Percentiles rank a stretch among this genome's conserved stretches.
Conservation (phyloP, 1,139 yeast species). For the Kluyveromyces sp. region DNA sequence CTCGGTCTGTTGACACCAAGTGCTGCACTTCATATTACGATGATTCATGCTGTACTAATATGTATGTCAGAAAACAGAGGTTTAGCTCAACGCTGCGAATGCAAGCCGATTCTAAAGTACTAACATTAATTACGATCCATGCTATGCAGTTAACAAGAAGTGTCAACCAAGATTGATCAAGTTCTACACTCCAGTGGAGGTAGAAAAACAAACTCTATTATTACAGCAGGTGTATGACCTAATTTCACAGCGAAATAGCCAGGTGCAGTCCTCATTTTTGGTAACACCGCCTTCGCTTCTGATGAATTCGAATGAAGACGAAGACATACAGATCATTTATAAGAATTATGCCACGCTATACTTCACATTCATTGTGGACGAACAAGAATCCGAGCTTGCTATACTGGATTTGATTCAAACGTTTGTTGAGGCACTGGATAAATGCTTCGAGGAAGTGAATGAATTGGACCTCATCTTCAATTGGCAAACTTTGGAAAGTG, state of each 20-base stretch:
- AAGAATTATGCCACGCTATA: constrained; percentile 91
- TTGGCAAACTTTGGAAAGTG: constrained; percentile 93
- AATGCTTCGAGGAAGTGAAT: constrained; percentile 89
- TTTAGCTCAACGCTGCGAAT: background rate
- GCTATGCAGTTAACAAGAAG: constrained; percentile 64
- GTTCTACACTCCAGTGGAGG: constrained; percentile 78
- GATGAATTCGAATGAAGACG: constrained; percentile 65
- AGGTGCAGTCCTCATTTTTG: constrained; percentile 29
- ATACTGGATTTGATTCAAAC: constrained; percentile 91
- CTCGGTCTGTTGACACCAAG: too few species aligned
- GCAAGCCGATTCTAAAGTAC: constrained; percentile 6
- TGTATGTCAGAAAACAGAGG: constrained; percentile 42
- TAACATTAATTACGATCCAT: constrained; percentile 1
- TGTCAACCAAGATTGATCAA: constrained; percentile 90
- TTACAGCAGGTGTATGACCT: constrained; percentile 31
- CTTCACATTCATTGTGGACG: constrained; percentile 92
- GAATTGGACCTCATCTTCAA: constrained; percentile 94
- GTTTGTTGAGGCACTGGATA: constrained; percentile 89
- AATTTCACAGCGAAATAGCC: constrained; percentile 27
- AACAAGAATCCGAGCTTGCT: constrained; percentile 91
- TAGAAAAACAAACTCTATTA: constrained; percentile 28
- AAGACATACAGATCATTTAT: constrained; percentile 81
- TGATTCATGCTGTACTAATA: constrained; percentile 88
- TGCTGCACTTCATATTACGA: too few species aligned
- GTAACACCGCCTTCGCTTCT: constrained; percentile 43